Evolutionary conservation across 352 stramenopile species (phyloP), one percentile per base, ranked within the genome.

Genomic region (Halophytophthora batemanensis): DNA sequence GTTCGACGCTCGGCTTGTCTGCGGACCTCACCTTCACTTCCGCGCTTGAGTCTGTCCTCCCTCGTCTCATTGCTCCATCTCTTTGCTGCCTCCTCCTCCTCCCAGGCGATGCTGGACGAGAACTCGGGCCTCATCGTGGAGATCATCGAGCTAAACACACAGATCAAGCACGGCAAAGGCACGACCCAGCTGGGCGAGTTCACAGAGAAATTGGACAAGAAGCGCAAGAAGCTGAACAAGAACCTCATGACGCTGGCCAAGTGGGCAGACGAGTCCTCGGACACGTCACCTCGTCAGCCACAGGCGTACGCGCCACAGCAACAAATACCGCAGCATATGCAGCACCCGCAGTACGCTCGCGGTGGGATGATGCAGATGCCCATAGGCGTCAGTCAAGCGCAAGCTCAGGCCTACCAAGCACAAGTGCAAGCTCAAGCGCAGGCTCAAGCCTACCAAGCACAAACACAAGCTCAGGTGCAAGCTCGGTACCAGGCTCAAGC

Each of bases 191-290:
- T 91, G 40, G 74, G 75, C 38, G 81, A 92, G 34, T 80, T 91
- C 59, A 87, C 77, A 37, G 81, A 94, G 45, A 90, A 92, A 56
- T 65, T 94, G 31, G 81, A 94, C 61, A 92, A 92, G 72, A 94
- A 94, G 63, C 77, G 83, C 52, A 92, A 94, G 55, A 84, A 86
- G 56, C 83, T 94, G 45, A 94, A 94, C 68, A 87, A 86, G 62
- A 94, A 94, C 66, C 71, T 94, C 45, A 94, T 94, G 83, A 94
- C 80, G 39, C 72, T 94, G 29, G 83, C 83, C 38, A 94, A 94
- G 55, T 94, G 83, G 83, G 83, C 83, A 14, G 83, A 94, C 46
- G 83, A 94, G 46, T 88, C 81, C 18, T 82, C 79, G 4, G 81
- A 94, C 22, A 76, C 81, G 40, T 77, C 79, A 4, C 69, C 74